These are phyloP conservation scores for Aureobasidium uvarum DNA, from an alignment of 2,329 filamentous ascomycete species.

Conservation along the genomic window DNA sequence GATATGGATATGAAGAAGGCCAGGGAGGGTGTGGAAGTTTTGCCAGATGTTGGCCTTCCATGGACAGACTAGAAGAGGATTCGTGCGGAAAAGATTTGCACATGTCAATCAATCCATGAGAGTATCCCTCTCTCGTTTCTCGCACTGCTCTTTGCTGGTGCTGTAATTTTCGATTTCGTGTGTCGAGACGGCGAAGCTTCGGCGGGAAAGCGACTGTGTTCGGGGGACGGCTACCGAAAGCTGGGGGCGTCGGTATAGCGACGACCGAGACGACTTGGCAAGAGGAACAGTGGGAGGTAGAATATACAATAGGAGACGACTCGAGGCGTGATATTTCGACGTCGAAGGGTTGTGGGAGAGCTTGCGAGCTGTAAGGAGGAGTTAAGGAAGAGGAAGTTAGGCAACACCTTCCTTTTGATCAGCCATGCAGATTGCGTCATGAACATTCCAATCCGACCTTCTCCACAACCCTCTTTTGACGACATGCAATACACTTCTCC, in stretches of 20 bases:
- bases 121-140: background rate
- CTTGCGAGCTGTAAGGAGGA: background rate
- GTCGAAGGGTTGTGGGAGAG: background rate
- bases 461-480: slow-evolving; percentile 5
- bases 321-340: too few species aligned
- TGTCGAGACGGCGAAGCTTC: slow-evolving; percentile 7
- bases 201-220: background rate
- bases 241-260: background rate
- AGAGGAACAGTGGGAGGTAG: too few species aligned
- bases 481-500: background rate
- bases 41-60: background rate
- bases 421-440: slow-evolving; percentile 8
- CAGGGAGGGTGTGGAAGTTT: background rate
- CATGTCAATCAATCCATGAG: too few species aligned
- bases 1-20: background rate
- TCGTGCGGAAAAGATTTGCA: too few species aligned
- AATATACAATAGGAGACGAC: too few species aligned
- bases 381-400: background rate
- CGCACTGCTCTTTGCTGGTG: background rate
- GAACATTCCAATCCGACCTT: slow-evolving; percentile 7
- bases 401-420: background rate
- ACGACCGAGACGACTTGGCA: background rate
- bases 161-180: background rate
- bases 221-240: background rate
- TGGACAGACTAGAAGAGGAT: background rate